These are phyloP conservation scores for Sporormia fimetaria DNA, from an alignment of 495 filamentous ascomycete species.

Conservation along the genomic window DNA sequence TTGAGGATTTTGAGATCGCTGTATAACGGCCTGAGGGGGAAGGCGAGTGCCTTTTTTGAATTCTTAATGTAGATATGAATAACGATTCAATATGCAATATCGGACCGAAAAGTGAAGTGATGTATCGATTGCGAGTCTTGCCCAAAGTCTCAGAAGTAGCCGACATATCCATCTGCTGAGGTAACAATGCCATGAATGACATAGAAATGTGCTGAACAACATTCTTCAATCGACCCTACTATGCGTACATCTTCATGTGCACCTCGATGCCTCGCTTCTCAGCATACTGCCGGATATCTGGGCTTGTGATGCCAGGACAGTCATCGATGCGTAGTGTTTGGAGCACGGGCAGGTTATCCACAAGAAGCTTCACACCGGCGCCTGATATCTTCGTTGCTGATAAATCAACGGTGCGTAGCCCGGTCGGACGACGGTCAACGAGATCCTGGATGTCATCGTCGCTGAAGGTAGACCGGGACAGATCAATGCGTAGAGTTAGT, in stretches of 20 bases:
- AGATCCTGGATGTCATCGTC: constrained; percentile 13
- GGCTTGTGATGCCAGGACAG: constrained; percentile 9
- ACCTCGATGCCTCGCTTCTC: constrained; percentile 11
- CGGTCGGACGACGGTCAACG: not conserved
- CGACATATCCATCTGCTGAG: no score
- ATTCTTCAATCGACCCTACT: no score
- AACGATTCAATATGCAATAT: no score
- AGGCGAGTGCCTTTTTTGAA: no score
- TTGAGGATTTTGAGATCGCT: no score
- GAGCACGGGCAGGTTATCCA: constrained; percentile 6
- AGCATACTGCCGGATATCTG: constrained; percentile 12
- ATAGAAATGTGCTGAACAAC: no score
- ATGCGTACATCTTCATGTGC: constrained; percentile 10
- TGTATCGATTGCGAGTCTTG: no score
- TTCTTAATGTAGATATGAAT: no score
- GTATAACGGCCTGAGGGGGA: no score
- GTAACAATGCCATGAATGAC: no score
- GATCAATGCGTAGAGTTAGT: not conserved
- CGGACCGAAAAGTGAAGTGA: no score
- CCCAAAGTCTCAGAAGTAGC: no score
- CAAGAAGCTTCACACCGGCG: constrained; percentile 14
- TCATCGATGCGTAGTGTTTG: constrained; percentile 5
- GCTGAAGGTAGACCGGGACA: not conserved
- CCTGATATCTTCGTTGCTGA: constrained; percentile 12
- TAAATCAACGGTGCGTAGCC: constrained; percentile 9